These are phyloP conservation scores for Arthromyces matolae DNA, from an alignment of 768 basidiomycete species.

Conservation along the genomic window DNA sequence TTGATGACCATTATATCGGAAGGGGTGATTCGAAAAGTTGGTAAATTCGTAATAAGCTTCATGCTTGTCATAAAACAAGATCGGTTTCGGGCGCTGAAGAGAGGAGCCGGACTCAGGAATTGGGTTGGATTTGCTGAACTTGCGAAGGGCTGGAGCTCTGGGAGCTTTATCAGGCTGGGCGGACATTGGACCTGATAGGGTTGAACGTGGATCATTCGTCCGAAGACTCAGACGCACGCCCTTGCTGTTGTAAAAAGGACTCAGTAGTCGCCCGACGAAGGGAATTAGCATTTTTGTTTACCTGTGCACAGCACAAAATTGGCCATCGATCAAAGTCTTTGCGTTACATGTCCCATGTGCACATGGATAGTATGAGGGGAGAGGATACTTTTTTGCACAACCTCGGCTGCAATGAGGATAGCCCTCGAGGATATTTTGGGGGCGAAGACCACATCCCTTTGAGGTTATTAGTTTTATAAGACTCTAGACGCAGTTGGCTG, in stretches of 20 bases:
- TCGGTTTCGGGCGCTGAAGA: constrained; percentile 24
- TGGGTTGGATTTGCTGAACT: constrained; percentile 8
- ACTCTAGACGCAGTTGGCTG: too few species aligned
- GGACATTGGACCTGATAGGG: not conserved
- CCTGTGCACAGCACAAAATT: constrained; percentile 10
- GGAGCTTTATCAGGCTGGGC: constrained; percentile 2
- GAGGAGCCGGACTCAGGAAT: not conserved
- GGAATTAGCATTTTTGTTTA: not conserved
- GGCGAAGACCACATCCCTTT: too few species aligned
- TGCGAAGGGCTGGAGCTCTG: not conserved
- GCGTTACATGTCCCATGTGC: constrained; percentile 1
- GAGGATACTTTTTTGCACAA: too few species aligned
- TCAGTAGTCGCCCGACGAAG: not conserved
- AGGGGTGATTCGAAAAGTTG: constrained; percentile 65
- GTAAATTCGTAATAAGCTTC: constrained; percentile 68
- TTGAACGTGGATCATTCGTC: not conserved
- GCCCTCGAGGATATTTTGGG: too few species aligned
- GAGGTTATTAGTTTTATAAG: too few species aligned
- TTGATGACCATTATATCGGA: constrained; percentile 52
- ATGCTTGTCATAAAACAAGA: constrained; percentile 63
- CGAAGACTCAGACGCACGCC: not conserved
- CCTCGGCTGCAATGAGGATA: too few species aligned
- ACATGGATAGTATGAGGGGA: constrained; percentile 1
- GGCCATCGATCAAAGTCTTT: constrained; percentile 2
- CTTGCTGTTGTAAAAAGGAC: not conserved